Evolutionary conservation across 2,329 filamentous ascomycete genomes (phyloP).

Genomic region (Diaporthe vaccinii): DNA sequence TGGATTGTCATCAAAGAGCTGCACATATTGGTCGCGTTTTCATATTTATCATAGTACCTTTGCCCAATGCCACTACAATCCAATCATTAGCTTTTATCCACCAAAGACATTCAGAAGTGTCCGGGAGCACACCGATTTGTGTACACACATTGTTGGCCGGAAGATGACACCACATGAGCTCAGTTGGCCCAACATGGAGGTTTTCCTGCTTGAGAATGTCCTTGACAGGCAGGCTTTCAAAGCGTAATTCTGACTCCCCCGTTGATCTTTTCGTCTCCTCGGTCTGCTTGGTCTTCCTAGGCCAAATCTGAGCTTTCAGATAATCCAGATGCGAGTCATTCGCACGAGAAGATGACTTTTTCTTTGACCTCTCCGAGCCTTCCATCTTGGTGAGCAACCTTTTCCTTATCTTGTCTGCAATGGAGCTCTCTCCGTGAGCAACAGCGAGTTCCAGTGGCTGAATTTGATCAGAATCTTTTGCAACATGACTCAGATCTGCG

Average conservation of each 20-base stretch:
- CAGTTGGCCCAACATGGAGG: not conserved
- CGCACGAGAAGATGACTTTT: not conserved
- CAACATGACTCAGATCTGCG: not conserved
- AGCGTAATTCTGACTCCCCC: not conserved
- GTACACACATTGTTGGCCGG: conserved; percentile 9
- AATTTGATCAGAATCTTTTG: not conserved
- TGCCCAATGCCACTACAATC: conserved; percentile 15
- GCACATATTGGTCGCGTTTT: not conserved
- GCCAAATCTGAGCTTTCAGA: conserved; percentile 1
- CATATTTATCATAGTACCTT: not conserved
- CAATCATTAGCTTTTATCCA: conserved; percentile 8
- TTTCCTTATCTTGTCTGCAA: conserved; percentile 5
- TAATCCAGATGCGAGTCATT: not conserved
- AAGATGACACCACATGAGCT: conserved; percentile 16
- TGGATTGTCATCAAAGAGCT: not conserved
- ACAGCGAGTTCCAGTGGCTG: conserved; percentile 4
- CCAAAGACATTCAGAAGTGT: not conserved
- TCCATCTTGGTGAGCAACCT: not conserved
- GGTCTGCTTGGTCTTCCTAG: not conserved
- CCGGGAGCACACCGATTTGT: not conserved
- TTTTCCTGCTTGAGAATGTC: not conserved
- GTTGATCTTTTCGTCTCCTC: not conserved
- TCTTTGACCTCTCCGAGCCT: not conserved
- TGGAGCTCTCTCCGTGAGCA: not conserved
- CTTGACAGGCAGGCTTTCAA: not conserved